phyloP scores from a whole-genome alignment of 768 basidiomycete genomes.

The Boletus reticuloceps region DNA sequence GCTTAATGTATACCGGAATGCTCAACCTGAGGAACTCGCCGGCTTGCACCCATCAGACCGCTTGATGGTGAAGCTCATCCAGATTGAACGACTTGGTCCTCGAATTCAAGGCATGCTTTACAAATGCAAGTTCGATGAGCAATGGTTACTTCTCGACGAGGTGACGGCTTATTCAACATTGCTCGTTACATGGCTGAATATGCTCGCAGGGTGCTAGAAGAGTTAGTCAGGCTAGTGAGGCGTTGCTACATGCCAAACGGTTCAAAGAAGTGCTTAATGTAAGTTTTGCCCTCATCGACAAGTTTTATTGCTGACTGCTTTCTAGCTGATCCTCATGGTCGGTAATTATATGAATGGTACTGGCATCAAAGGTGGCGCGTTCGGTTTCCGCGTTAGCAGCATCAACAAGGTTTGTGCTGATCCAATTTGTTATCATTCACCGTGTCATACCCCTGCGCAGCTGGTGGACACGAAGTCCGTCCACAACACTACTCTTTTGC shows the following conservation, averaged over 20 bases:
- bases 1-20: slow-evolving; percentile 83
- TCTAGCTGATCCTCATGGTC: slow-evolving; percentile 83
- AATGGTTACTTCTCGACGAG: slow-evolving; percentile 77
- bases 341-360: slow-evolving; percentile 99
- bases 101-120: slow-evolving; percentile 97
- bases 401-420: slow-evolving; percentile 79
- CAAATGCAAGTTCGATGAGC: slow-evolving; percentile 84
- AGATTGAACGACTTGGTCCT: slow-evolving; percentile 84
- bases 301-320: slow-evolving; percentile 1
- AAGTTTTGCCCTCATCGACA: slow-evolving; percentile 20
- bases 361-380: slow-evolving; percentile 94
- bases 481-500: slow-evolving; percentile 89
- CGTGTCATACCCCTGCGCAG: slow-evolving; percentile 39
- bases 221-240: slow-evolving; percentile 75
- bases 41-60: slow-evolving; percentile 93
- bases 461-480: slow-evolving; percentile 97
- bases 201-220: slow-evolving; percentile 68
- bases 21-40: slow-evolving; percentile 82
- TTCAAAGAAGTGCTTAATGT: slow-evolving; percentile 92
- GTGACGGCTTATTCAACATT: slow-evolving; percentile 37
- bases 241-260: slow-evolving; percentile 73
- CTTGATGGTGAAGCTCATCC: slow-evolving; percentile 95
- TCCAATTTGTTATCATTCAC: neutral
- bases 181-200: slow-evolving; percentile 4
- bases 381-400: slow-evolving; percentile 94